Base-by-base conservation (phyloP, 441 rosid genomes). In the Arabidopsis hybrid region DNA sequence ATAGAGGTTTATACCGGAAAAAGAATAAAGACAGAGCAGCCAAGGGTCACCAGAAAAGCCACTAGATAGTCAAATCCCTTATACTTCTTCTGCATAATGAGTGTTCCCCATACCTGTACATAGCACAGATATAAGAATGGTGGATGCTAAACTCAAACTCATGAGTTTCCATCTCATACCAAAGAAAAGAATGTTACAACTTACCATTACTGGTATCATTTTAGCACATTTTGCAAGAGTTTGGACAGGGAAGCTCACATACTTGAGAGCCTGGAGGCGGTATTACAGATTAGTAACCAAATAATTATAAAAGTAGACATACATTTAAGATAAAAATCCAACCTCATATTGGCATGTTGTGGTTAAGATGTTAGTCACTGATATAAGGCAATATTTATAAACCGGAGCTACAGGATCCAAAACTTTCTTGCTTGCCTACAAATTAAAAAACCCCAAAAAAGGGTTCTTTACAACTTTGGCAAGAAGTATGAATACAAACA, bases 261-360 rank as follows among this genome's bases (percentile, higher is more conserved):
- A 93, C 78, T 93, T 93, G 71, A 93, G 92, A 69, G 98, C 98
- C 95, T 93, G 78, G 38, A 81, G 53, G 76, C 60, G 57, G 76
- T 56, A 58, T 21, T 32, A 75, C 29, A 56, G 71, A 42, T 39
- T 58, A 49, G 38, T 12, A 45, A 17, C 7, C 59, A n/a, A 75
- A 17, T 9, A 39, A 4, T 2, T 13, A 13, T 2, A 5, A 56
- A 14, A 46, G 34, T 7, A 6, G 21, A 14, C 58, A 74, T 11
- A 18, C 0, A 65, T 4, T 1, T 12, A 13, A 56, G 29, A 14
- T 1, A 14, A 7, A 7, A 46, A 14, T 4, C 65, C 64, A 68
- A 21, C 98, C 95, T 95, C 99, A 80, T 95, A 95, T 75, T 95
- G 99, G 60, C 99, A 95, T 47, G 97, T 92, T 35, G 99, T 92